phyloP scores from a whole-genome alignment of 2,329 filamentous ascomycete species.

The Juglanconis oblonga region DNA sequence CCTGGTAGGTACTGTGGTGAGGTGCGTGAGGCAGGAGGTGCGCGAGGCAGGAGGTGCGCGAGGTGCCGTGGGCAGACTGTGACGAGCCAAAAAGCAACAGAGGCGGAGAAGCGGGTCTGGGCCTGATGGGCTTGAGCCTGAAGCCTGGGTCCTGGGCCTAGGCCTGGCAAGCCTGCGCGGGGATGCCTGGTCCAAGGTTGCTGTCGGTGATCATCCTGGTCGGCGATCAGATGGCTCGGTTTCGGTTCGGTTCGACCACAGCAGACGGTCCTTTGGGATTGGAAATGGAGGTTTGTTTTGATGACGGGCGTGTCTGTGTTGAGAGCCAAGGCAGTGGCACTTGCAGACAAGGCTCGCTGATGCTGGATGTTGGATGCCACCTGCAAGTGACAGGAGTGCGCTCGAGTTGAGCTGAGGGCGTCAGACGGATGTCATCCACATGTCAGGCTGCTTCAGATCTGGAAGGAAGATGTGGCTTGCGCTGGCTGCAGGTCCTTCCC shows the following conservation, averaged over 20 bases:
- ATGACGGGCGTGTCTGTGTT: no score
- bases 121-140: background rate
- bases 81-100: background rate
- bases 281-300: background rate
- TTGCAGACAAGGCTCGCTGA: no score
- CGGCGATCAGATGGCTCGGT: background rate
- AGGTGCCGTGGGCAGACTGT: background rate
- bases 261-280: background rate
- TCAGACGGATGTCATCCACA: background rate
- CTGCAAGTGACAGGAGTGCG: background rate
- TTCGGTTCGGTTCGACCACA: background rate
- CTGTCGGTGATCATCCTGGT: background rate
- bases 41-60: background rate
- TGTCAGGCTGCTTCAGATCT: background rate
- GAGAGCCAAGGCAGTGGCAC: no score
- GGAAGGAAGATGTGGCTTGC: conserved; percentile 9
- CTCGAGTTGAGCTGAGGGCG: background rate
- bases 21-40: background rate
- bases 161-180: no score
- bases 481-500: background rate
- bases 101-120: background rate
- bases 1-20: background rate
- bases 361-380: background rate
- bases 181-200: no score
- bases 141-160: no score